Percentiles rank a stretch among this genome's conserved stretches.
phyloP scores from a whole-genome alignment of 768 basidiomycete genomes.

The Rhodotorula graminis region DNA sequence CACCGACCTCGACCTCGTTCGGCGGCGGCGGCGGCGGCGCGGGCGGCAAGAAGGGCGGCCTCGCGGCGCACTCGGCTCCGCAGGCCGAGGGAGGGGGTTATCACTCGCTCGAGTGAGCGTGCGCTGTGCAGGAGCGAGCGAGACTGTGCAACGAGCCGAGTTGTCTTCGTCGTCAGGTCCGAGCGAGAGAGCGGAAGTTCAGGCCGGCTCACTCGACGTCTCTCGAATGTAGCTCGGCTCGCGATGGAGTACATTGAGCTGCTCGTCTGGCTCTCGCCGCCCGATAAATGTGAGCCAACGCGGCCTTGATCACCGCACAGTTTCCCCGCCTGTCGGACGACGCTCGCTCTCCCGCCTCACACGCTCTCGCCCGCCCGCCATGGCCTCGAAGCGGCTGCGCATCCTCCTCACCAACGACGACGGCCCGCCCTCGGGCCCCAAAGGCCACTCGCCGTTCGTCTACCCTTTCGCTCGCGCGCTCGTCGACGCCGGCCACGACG shows the following conservation, averaged over 20 bases:
- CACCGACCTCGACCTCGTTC: not conserved
- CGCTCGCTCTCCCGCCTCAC: not conserved
- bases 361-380: not conserved
- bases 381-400: conserved; percentile 9
- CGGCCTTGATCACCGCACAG: no score
- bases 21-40: not conserved
- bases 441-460: conserved; percentile 48
- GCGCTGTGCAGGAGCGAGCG: not conserved
- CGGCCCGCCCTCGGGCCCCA: conserved; percentile 45
- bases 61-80: no score
- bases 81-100: conserved; percentile 31
- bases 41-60: not conserved
- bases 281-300: no score
- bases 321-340: no score
- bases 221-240: no score
- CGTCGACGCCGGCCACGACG: conserved; percentile 46
- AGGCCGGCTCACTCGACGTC: no score
- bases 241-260: no score
- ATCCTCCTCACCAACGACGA: conserved; percentile 47
- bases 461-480: conserved; percentile 47
- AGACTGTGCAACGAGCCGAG: not conserved
- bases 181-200: no score
- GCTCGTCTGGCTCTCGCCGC: no score
- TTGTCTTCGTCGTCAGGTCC: not conserved
- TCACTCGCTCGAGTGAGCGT: conserved; percentile 22